These are phyloP conservation scores for Rhodotorula sp. DNA, from an alignment of 1,284 basidiomycete species.

Conservation along the genomic window DNA sequence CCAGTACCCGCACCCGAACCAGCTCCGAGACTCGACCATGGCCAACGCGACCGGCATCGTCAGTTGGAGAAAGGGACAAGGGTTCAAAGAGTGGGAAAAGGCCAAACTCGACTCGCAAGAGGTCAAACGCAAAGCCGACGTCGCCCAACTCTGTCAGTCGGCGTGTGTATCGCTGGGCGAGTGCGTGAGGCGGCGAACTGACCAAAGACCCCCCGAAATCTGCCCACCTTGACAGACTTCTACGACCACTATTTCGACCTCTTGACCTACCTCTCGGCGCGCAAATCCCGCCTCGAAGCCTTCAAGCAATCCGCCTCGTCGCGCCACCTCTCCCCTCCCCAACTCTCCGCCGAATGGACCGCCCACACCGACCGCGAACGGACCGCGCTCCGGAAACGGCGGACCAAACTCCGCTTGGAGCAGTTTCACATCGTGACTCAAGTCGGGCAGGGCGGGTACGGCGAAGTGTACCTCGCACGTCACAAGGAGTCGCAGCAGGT, in stretches of 20 bases:
- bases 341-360: conserved; percentile 66
- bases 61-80: conserved; percentile 47
- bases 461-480: conserved; percentile 88
- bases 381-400: conserved; percentile 78
- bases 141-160: conserved; percentile 84
- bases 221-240: conserved; percentile 30
- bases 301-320: conserved; percentile 78
- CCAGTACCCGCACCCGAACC: background rate
- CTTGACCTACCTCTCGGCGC: conserved; percentile 77
- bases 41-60: conserved; percentile 41
- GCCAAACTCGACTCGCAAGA: conserved; percentile 78
- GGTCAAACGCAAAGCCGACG: conserved; percentile 87
- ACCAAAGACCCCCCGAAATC: background rate
- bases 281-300: conserved; percentile 74
- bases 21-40: conserved; percentile 32
- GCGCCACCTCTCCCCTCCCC: conserved; percentile 51
- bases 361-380: conserved; percentile 90
- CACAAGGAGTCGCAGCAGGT: conserved; percentile 90
- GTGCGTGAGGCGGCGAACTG: background rate
- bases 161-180: conserved; percentile 5
- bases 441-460: conserved; percentile 94
- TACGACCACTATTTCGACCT: conserved; percentile 61
- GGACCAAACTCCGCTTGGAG: conserved; percentile 81
- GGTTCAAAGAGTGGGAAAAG: conserved; percentile 67
- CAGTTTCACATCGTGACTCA: conserved; percentile 94